Evolutionary conservation across 495 filamentous ascomycete genomes (phyloP).

Genomic region (Tetracladium marchalianum): DNA sequence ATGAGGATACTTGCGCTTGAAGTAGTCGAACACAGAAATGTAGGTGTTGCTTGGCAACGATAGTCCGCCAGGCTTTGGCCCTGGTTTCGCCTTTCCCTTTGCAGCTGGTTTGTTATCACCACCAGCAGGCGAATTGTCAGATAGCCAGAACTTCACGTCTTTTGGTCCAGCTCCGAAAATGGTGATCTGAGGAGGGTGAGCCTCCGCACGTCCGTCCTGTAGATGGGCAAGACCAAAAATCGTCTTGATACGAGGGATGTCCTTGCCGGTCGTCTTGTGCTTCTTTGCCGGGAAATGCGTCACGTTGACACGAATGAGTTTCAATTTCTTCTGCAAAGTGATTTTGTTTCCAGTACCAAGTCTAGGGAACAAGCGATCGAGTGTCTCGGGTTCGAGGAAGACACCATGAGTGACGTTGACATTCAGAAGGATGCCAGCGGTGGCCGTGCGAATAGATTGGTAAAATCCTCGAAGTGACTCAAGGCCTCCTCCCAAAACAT

Average conservation of each 20-base stretch:
- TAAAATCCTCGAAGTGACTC: constrained; percentile 55
- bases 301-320: constrained; percentile 28
- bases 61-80: neutral
- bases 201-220: constrained; percentile 6
- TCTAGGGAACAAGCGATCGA: constrained; percentile 5
- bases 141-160: constrained; percentile 40
- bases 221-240: constrained; percentile 37
- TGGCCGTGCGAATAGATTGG: constrained; percentile 55
- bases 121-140: constrained; percentile 4
- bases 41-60: constrained; percentile 20
- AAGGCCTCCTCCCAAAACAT: constrained; percentile 27
- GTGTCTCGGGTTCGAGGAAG: constrained; percentile 25
- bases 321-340: constrained; percentile 29
- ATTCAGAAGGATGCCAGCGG: constrained; percentile 53
- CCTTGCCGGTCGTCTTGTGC: constrained; percentile 23
- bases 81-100: constrained; percentile 6
- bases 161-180: constrained; percentile 34
- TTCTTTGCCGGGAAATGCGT: constrained; percentile 34
- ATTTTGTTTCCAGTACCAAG: constrained; percentile 10
- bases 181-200: constrained; percentile 29
- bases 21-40: constrained; percentile 42
- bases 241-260: constrained; percentile 29
- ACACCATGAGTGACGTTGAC: constrained; percentile 41
- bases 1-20: constrained; percentile 35
- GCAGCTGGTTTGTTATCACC: neutral